Evolutionary conservation across 1,139 yeast genomes (phyloP), one percentile per base, ranked within the genome.

Genomic region (Saccharomyces hybrid): DNA sequence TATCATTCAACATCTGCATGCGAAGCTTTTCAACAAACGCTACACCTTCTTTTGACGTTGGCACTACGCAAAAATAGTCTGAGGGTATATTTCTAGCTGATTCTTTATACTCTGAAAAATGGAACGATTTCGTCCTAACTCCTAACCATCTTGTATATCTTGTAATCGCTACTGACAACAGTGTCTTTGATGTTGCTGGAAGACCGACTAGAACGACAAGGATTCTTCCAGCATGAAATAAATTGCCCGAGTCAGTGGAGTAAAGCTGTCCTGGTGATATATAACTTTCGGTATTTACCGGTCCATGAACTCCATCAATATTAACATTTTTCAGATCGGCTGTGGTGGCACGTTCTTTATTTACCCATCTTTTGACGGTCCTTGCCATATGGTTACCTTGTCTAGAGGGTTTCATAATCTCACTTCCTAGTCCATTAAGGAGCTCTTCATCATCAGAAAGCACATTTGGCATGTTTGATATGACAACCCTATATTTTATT

Each of bases 141-240:
- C 99, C 99, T 46, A 93, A 76, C 93, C 99, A 93, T 62, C 97
- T 78, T 60, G 95, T 77, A 69, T 91, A 93, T 57, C 99, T 79
- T 1, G 97, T 90, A 58, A 93, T 78, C 11, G 96, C 85, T 27
- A 91, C 98, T 6, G 97, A 86, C 56, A 91, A 78, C 68, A 91
- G 93, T 1, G 99, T 93, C 69, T 93, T 93, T 5, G 99, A 98
- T 54, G 99, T 79, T 1, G 97, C 99, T 0, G 99, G 99, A 58
- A 91, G 77, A 0, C 99, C 99, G 5, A 89, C 95, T 62, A 93
- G 77, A 9, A 87, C 89, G 56, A 93, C 86, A 66, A 96, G 83
- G 53, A 93, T 84, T 67, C 90, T 88, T 3, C 99, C 99, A 3
- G 99, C 98, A 66, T 93, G 98, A 73, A 88, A 93, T 64, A 95